Conservation (phyloP, 768 basidiomycete genomes). For the Zangia roseola region DNA sequence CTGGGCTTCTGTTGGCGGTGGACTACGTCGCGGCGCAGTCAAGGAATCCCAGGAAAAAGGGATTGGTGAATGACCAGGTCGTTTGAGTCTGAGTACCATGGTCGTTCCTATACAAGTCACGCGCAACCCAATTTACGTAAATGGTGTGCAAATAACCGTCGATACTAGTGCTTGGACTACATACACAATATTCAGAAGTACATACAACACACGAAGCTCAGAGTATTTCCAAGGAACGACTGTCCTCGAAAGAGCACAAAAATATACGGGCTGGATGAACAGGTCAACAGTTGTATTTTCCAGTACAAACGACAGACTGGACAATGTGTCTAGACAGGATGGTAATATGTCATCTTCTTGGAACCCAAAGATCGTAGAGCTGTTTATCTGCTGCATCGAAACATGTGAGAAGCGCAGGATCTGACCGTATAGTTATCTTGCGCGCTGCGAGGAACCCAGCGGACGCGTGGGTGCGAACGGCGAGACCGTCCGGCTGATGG, state of each 20-base stretch:
- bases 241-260: too few relatives aligned
- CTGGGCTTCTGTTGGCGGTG: slow-evolving; percentile 37
- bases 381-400: slow-evolving; percentile 78
- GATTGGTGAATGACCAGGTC: slow-evolving; percentile 41
- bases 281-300: too few relatives aligned
- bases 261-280: too few relatives aligned
- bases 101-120: slow-evolving; percentile 9
- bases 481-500: slow-evolving; percentile 16
- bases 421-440: slow-evolving; percentile 54
- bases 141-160: too few relatives aligned
- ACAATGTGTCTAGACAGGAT: background rate
- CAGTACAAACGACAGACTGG: too few relatives aligned
- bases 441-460: slow-evolving; percentile 29
- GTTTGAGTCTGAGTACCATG: slow-evolving; percentile 46
- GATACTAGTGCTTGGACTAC: too few relatives aligned
- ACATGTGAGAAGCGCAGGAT: slow-evolving; percentile 65
- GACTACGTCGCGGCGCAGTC: slow-evolving; percentile 24
- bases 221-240: too few relatives aligned
- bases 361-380: slow-evolving; percentile 76
- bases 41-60: slow-evolving; percentile 66
- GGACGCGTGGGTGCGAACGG: slow-evolving; percentile 17
- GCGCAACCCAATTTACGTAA: slow-evolving; percentile 21
- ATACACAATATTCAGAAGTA: too few relatives aligned
- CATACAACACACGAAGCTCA: too few relatives aligned
- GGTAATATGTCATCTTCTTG: slow-evolving; percentile 28